Conservation (phyloP, 371 early-diverging fungal genomes). For the Capniomyces stellatus region DNA sequence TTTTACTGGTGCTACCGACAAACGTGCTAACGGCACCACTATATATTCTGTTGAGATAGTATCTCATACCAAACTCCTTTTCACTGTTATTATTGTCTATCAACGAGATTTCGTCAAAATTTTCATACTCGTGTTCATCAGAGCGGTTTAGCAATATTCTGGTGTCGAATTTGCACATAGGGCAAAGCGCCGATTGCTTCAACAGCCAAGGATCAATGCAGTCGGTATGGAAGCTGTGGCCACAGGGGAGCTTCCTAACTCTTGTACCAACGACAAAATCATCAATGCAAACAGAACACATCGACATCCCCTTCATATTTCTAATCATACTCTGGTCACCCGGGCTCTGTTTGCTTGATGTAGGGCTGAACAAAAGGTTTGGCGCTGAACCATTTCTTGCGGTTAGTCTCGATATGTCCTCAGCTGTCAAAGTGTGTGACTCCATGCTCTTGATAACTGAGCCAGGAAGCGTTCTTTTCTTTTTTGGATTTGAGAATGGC, state of each 20-base stretch:
- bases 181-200: slow-evolving; percentile 23
- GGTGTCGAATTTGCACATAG: slow-evolving; percentile 25
- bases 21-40: background rate
- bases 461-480: background rate
- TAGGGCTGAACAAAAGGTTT: background rate
- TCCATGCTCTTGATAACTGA: background rate
- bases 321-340: background rate
- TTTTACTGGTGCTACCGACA: background rate
- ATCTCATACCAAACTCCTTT: background rate
- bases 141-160: slow-evolving; percentile 18
- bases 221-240: slow-evolving; percentile 26
- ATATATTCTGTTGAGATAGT: background rate
- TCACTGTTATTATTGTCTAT: background rate
- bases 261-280: slow-evolving; percentile 21
- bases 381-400: background rate
- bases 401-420: background rate
- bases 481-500: background rate
- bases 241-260: slow-evolving; percentile 25
- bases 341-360: background rate
- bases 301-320: slow-evolving; percentile 1
- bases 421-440: background rate
- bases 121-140: background rate
- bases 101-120: background rate
- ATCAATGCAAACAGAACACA: slow-evolving; percentile 25
- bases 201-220: slow-evolving; percentile 28